Evolutionary conservation across 495 filamentous ascomycete species (phyloP).

Genomic region (Penicillium samsonianum): DNA sequence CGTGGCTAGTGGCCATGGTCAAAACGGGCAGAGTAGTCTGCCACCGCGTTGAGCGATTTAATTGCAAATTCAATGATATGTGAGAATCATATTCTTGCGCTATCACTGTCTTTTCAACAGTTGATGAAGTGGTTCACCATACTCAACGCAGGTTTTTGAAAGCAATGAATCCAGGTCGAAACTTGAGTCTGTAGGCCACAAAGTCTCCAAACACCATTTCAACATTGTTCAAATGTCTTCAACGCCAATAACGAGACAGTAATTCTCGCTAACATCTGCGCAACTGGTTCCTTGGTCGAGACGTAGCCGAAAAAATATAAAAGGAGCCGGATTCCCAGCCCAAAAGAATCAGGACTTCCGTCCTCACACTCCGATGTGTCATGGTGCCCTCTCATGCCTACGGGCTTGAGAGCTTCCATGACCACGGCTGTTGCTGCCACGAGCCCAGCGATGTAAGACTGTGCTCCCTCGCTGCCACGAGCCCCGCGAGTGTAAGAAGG

Average conservation of each 20-base stretch:
- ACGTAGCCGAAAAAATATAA: constrained; percentile 2
- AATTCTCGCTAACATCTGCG: constrained; percentile 8
- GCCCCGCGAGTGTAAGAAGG: no score
- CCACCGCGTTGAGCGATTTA: not conserved
- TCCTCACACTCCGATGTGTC: not conserved
- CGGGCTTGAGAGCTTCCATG: not conserved
- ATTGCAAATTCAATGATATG: no score
- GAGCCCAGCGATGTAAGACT: not conserved
- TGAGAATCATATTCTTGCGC: not conserved
- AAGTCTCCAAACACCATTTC: no score
- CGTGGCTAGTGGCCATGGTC: no score
- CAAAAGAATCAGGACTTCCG: constrained; percentile 7
- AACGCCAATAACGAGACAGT: no score
- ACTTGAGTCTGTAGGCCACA: no score
- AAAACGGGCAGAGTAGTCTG: constrained; percentile 1
- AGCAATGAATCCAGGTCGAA: not conserved
- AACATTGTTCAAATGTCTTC: no score
- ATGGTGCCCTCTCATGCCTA: constrained; percentile 1
- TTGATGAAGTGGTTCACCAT: constrained; percentile 2
- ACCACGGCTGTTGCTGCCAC: not conserved
- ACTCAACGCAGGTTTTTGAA: constrained; percentile 5
- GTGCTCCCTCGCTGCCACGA: no score
- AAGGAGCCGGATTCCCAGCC: constrained; percentile 4
- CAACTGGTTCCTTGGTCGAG: constrained; percentile 6
- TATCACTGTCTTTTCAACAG: not conserved